Percentiles rank a stretch among this genome's conserved stretches.
Evolutionary conservation across 1,284 basidiomycete genomes (phyloP).

Genomic region (Marasmius fiardii): DNA sequence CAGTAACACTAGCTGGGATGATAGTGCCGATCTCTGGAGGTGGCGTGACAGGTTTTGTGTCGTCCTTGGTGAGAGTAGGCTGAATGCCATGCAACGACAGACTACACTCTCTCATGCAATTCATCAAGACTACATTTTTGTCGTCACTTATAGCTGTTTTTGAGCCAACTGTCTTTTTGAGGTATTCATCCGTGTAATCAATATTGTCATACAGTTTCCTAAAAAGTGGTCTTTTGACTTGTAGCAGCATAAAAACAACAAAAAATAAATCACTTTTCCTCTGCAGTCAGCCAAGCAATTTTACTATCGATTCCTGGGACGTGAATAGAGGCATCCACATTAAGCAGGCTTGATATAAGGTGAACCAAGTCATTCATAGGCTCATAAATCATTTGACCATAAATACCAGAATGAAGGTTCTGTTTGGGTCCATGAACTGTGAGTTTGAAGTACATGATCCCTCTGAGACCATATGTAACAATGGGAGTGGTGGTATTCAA

Average conservation of each 20-base stretch:
- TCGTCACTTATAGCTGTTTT: conserved; percentile 76
- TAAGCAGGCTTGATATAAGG: conserved; percentile 87
- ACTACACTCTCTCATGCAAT: conserved; percentile 84
- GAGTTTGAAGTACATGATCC: conserved; percentile 88
- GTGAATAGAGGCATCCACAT: conserved; percentile 80
- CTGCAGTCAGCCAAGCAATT: conserved; percentile 72
- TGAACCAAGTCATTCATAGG: conserved; percentile 81
- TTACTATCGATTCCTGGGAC: conserved; percentile 91
- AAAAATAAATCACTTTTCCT: conserved; percentile 61
- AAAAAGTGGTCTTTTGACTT: conserved; percentile 3
- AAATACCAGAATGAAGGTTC: conserved; percentile 92
- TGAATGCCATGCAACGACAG: conserved; percentile 96
- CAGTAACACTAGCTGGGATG: conserved; percentile 88
- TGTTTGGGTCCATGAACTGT: conserved; percentile 81
- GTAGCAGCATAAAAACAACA: background rate
- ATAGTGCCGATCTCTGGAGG: too few species aligned
- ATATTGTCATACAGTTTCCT: conserved; percentile 70
- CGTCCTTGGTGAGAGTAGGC: conserved; percentile 89
- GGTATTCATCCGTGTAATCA: conserved; percentile 76
- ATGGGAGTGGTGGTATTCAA: conserved; percentile 72
- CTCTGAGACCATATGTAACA: conserved; percentile 80
- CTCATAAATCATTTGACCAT: conserved; percentile 87
- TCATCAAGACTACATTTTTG: conserved; percentile 87
- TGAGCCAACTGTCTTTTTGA: conserved; percentile 80
- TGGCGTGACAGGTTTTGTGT: conserved; percentile 94